Base-by-base conservation (phyloP, 179 eudicot genomes). In the Beta lomatogona region DNA sequence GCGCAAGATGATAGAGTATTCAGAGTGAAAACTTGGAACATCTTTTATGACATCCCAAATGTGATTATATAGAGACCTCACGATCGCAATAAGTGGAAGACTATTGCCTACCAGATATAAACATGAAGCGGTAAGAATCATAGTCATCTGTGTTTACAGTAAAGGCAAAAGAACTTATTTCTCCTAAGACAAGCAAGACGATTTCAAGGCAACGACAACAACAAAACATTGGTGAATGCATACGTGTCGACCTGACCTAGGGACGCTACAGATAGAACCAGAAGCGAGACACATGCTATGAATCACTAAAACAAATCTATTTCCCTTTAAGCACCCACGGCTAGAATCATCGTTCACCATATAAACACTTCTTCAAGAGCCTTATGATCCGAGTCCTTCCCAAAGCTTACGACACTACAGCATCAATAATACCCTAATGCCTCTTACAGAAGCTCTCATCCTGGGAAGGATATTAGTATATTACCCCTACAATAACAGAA, bases 1-100 rank as follows among this genome's bases (percentile, higher is more conserved):
- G 50, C 97, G 90, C 22, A 96, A 88, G 75, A 96, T 91, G 82
- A 85, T 84, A 81, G 94, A 94, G 66, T 96, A 96, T 83, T 96
- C 99, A 9, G 93, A 90, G 77, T 92, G 98, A 86, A 94, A 96
- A 86, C 92, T 91, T 25, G 97, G 94, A 80, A 88, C 91, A 75
- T 94, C 94, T 80, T 88, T 89, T 55, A 94, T 78, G 81, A 94
- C 91, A 79, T 96, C 99, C 88, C 86, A 89, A 44, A 96, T 87
- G 76, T 96, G 98, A 82, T 88, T 86, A 84, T 88, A 93, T 48
- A 96, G 96, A 80, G 89, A 54, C 85, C 92, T 94, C 25, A 85
- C 93, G 82, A 92, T 91, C 44, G 94, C 85, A 76, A 94, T 77
- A 71, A 96, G 89, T 78, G 87, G 92, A 65, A 91, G 82, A 78